Conservation (phyloP, 441 rosid species). For the Breynia disticha region DNA sequence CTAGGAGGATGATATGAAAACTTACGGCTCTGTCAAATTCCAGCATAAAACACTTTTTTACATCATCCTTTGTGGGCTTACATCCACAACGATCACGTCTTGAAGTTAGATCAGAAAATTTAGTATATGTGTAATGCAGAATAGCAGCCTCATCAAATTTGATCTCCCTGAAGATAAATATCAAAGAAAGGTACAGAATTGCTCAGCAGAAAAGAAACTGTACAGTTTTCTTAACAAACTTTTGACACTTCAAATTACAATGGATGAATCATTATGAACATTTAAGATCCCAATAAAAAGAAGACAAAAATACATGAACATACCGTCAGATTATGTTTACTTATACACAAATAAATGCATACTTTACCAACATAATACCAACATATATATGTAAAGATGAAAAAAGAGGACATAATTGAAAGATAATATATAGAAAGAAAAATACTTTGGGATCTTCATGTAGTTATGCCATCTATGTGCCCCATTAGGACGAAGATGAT, state of each 20-base stretch:
- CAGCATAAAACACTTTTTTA: slow-evolving; percentile 90
- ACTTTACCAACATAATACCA: too few relatives aligned
- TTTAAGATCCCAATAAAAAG: background rate
- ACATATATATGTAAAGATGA: too few relatives aligned
- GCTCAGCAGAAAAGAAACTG: background rate
- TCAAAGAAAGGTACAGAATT: slow-evolving; percentile 3
- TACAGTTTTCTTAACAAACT: background rate
- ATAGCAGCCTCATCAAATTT: slow-evolving; percentile 84
- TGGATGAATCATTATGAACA: background rate
- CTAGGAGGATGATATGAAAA: slow-evolving; percentile 11
- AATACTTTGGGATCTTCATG: slow-evolving; percentile 60
- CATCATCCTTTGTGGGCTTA: slow-evolving; percentile 86
- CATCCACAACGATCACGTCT: slow-evolving; percentile 98
- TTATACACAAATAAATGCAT: too few relatives aligned
- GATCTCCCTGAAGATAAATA: slow-evolving; percentile 45
- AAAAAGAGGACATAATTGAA: background rate
- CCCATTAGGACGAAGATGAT: slow-evolving; percentile 90
- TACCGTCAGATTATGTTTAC: too few relatives aligned
- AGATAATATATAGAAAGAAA: slow-evolving; percentile 6
- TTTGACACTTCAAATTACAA: background rate
- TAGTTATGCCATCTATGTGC: slow-evolving; percentile 98
- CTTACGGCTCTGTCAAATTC: slow-evolving; percentile 88
- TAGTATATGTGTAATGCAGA: slow-evolving; percentile 76
- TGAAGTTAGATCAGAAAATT: slow-evolving; percentile 87
- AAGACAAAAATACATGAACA: background rate